Conservation (phyloP, 305 asterid species). For the Nicotiana rustica region DNA sequence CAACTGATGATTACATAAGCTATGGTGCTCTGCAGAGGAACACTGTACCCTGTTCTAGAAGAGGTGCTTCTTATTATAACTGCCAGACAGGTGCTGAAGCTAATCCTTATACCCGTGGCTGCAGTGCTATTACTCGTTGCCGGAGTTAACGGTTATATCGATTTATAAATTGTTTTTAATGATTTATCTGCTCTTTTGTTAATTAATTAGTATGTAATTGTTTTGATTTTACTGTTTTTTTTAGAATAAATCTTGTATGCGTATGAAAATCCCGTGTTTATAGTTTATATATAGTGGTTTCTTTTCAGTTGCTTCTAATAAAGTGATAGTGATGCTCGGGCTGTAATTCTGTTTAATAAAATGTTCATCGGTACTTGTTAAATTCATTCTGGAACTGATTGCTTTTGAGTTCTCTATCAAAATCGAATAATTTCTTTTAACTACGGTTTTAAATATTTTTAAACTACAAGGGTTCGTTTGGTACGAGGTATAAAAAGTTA, state of each 20-base stretch:
- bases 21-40: conserved; percentile 74
- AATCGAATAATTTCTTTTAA: too few relatives aligned
- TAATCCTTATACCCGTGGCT: conserved; percentile 68
- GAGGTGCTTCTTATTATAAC: conserved; percentile 83
- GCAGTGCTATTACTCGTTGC: conserved; percentile 75
- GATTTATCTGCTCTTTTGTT: background rate
- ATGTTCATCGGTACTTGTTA: background rate
- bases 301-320: background rate
- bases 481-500: too few relatives aligned
- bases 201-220: background rate
- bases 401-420: background rate
- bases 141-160: conserved; percentile 47
- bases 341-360: background rate
- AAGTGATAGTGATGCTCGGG: background rate
- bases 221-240: background rate
- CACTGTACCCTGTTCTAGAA: conserved; percentile 64
- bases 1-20: conserved; percentile 69
- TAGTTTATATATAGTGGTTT: background rate
- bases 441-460: too few relatives aligned
- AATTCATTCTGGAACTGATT: background rate
- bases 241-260: background rate
- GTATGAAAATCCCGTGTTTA: conserved; percentile 5
- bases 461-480: background rate
- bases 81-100: conserved; percentile 71
- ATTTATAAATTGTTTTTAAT: background rate